Conservation (phyloP, 148 eudicot genomes). For the Beta vulgaris region DNA sequence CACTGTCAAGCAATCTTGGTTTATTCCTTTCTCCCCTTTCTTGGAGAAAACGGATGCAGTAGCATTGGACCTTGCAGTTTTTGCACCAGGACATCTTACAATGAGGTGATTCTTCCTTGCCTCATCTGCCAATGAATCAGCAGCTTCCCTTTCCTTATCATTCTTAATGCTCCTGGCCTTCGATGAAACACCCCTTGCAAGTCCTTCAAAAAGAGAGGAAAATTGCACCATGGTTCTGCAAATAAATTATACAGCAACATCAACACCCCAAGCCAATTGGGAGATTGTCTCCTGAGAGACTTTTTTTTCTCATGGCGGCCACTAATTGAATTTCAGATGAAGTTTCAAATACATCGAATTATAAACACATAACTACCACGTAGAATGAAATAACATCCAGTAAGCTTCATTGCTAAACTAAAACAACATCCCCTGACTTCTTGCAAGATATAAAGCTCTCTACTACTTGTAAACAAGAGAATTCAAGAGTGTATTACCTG, state of each 20-base stretch:
- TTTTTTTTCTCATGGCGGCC: too few relatives aligned
- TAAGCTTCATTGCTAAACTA: background rate
- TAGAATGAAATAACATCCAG: background rate
- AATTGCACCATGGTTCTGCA: constrained; percentile 34
- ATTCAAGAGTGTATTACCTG: constrained; percentile 1
- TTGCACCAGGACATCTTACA: constrained; percentile 44
- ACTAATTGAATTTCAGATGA: too few relatives aligned
- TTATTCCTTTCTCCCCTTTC: constrained; percentile 65
- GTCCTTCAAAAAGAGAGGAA: constrained; percentile 31
- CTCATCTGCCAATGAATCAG: constrained; percentile 45
- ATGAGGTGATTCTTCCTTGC: constrained; percentile 51
- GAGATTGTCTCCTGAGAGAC: too few relatives aligned
- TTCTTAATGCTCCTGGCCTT: constrained; percentile 28
- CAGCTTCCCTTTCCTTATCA: constrained; percentile 42
- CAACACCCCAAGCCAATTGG: background rate
- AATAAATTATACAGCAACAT: background rate
- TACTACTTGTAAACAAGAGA: background rate
- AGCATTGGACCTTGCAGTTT: constrained; percentile 27
- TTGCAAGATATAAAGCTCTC: background rate
- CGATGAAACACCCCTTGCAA: constrained; percentile 34
- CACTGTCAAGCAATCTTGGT: constrained; percentile 63
- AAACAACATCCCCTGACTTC: constrained; percentile 2
- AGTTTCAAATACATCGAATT: background rate
- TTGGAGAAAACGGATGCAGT: constrained; percentile 50
- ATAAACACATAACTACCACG: constrained; percentile 6